Evolutionary conservation across 148 eudicot species (phyloP).

Genomic region (Cornus florida): DNA sequence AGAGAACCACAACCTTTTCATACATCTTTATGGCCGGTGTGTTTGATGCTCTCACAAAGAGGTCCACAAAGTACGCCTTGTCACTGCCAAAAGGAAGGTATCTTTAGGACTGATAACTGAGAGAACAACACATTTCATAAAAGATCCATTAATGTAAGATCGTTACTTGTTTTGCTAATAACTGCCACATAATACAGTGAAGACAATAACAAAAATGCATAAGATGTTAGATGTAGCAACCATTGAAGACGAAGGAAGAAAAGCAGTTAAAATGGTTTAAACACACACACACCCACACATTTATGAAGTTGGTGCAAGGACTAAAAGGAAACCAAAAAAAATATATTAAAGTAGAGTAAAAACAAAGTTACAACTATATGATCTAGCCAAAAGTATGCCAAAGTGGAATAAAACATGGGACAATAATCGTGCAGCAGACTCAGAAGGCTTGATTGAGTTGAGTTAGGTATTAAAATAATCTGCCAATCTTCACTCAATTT

Average conservation of each 20-base stretch:
- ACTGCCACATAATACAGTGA: too few species aligned
- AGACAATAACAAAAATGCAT: too few species aligned
- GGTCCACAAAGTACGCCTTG: constrained; percentile 92
- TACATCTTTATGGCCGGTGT: constrained; percentile 96
- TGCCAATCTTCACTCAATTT: neutral
- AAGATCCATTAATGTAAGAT: neutral
- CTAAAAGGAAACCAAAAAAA: neutral
- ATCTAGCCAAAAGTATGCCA: neutral
- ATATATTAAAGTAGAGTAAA: neutral
- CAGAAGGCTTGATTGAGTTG: neutral
- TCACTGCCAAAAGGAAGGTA: constrained; percentile 53
- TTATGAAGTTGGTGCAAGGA: neutral
- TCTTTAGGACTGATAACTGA: constrained; percentile 2
- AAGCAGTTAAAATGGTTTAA: neutral
- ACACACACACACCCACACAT: too few species aligned
- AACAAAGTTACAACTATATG: neutral
- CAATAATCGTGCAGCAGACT: neutral
- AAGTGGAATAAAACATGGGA: too few species aligned
- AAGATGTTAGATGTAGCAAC: too few species aligned
- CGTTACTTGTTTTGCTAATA: neutral
- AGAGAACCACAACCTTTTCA: constrained; percentile 68
- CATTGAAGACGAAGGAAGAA: too few species aligned
- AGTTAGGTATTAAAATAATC: neutral
- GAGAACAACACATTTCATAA: neutral
- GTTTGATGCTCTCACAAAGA: constrained; percentile 97